Conservation (phyloP, 2,329 filamentous ascomycete species). For the Penicillium sp. region DNA sequence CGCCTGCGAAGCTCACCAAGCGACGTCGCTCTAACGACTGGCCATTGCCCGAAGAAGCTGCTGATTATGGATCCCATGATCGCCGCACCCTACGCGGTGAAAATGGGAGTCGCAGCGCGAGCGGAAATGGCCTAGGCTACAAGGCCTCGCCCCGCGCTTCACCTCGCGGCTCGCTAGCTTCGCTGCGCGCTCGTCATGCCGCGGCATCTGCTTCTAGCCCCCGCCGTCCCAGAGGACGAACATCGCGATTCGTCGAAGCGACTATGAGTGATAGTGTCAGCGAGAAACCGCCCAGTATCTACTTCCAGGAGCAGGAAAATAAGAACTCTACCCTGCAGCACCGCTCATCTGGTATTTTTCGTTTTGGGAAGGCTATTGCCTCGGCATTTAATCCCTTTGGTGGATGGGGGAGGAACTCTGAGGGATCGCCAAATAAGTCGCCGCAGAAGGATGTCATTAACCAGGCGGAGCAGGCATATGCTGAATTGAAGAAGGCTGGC, state of each 20-base stretch:
- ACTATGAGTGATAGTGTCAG: slow-evolving; percentile 82
- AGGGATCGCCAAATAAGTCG: slow-evolving; percentile 27
- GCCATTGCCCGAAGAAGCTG: slow-evolving; percentile 36
- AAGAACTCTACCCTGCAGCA: slow-evolving; percentile 24
- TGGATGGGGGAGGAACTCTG: slow-evolving; percentile 46
- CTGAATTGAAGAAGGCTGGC: slow-evolving; percentile 53
- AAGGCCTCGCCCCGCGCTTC: slow-evolving; percentile 20
- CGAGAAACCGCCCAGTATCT: slow-evolving; percentile 66
- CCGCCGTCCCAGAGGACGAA: slow-evolving; percentile 47
- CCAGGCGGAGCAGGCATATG: slow-evolving; percentile 53
- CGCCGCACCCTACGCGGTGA: slow-evolving; percentile 13
- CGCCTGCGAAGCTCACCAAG: slow-evolving; percentile 39
- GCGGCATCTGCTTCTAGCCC: slow-evolving; percentile 17
- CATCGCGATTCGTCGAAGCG: slow-evolving; percentile 70
- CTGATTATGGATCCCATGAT: slow-evolving; percentile 18
- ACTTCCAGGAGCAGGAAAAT: slow-evolving; percentile 49
- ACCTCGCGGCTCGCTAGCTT: slow-evolving; percentile 18
- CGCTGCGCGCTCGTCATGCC: slow-evolving; percentile 19
- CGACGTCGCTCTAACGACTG: slow-evolving; percentile 46
- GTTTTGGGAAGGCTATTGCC: slow-evolving; percentile 55
- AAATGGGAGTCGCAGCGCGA: slow-evolving; percentile 1
- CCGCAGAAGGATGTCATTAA: slow-evolving; percentile 45
- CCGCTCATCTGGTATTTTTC: slow-evolving; percentile 50
- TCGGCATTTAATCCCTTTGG: slow-evolving; percentile 55
- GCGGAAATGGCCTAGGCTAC: neutral